Conservation (phyloP, 2,329 filamentous ascomycete species). For the Calonectria hongkongensis region DNA sequence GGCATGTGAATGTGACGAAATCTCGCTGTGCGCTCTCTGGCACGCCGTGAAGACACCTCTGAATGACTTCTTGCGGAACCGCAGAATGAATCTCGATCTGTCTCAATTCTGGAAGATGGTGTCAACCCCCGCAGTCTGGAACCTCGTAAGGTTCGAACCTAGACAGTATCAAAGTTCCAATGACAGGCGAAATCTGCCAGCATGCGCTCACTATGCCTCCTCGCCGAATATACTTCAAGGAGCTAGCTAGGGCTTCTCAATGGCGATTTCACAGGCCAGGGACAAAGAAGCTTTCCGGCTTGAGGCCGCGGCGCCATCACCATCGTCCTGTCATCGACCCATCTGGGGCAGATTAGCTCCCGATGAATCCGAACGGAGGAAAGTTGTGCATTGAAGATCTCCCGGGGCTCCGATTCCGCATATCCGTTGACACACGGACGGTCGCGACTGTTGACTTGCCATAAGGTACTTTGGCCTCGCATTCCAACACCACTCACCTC, state of each 20-base stretch:
- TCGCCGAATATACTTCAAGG: slow-evolving; percentile 6
- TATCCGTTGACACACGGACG: not conserved
- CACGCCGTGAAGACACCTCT: not conserved
- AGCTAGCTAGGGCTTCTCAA: slow-evolving; percentile 9
- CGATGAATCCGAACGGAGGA: slow-evolving; percentile 13
- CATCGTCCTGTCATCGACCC: slow-evolving; percentile 17
- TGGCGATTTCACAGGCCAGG: slow-evolving; percentile 27
- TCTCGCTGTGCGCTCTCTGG: not conserved
- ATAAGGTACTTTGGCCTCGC: not conserved
- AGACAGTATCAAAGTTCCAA: slow-evolving; percentile 4
- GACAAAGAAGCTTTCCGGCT: slow-evolving; percentile 30
- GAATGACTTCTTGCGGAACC: slow-evolving; percentile 14
- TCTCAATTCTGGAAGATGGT: not conserved
- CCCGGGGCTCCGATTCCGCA: slow-evolving; percentile 10
- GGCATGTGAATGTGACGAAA: slow-evolving; percentile 30
- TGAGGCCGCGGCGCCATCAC: slow-evolving; percentile 29
- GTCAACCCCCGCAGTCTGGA: not conserved
- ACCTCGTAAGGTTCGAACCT: slow-evolving; percentile 1
- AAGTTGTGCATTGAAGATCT: slow-evolving; percentile 3
- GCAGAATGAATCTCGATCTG: not conserved
- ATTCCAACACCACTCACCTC: slow-evolving; percentile 11
- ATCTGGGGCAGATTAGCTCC: slow-evolving; percentile 19
- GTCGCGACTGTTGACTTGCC: not conserved
- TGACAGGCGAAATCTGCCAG: not conserved
- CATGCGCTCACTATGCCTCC: not conserved